A percentile compares a stretch with the other conserved stretches of the same genome.
Conservation (phyloP, 2,329 filamentous ascomycete species). For the Colletotrichum sp. region DNA sequence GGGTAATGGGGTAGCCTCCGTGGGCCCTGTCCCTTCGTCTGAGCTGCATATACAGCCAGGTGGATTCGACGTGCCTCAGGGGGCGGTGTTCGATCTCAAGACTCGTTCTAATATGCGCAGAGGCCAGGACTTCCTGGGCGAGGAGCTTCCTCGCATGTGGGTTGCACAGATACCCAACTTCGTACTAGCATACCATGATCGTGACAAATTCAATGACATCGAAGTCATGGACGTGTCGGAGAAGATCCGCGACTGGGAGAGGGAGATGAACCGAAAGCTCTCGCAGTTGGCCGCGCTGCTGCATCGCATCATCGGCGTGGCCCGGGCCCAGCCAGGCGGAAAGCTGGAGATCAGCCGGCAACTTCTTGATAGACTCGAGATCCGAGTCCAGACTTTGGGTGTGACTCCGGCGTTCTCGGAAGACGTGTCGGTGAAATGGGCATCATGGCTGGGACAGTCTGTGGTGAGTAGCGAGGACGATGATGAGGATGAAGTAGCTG, state of each 20-base stretch:
- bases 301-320: conserved; percentile 5
- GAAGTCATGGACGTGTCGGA: conserved; percentile 34
- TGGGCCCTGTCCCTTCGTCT: background rate
- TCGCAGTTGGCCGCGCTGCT: conserved; percentile 32
- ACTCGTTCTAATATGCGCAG: conserved; percentile 38
- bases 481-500: background rate
- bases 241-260: conserved; percentile 41
- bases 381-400: background rate
- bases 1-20: background rate
- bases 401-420: background rate
- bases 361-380: background rate
- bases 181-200: conserved; percentile 29
- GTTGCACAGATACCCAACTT: conserved; percentile 42
- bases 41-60: background rate
- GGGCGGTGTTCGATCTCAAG: conserved; percentile 47
- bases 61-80: background rate
- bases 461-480: background rate
- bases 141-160: conserved; percentile 49
- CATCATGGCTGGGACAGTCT: background rate
- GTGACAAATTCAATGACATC: conserved; percentile 40
- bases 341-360: conserved; percentile 12
- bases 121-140: conserved; percentile 31
- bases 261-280: conserved; percentile 31
- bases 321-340: background rate
- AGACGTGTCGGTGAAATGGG: background rate